phyloP scores from a whole-genome alignment of 176 grass and related monocot genomes.

The Bromus sterilis region DNA sequence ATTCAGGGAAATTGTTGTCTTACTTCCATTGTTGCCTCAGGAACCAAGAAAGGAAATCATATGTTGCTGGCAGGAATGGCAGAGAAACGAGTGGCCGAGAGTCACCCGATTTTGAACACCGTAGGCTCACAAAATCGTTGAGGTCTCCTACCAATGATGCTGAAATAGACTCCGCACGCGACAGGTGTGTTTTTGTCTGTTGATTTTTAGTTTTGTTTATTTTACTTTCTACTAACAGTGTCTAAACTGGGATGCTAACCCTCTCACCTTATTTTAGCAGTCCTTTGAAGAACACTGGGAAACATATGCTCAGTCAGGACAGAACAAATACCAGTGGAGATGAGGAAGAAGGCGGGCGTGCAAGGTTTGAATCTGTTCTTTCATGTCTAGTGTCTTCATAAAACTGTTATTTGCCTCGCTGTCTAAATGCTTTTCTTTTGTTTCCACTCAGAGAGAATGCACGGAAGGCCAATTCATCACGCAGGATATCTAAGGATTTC shows the following conservation, averaged over 20 bases:
- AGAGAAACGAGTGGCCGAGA: constrained; percentile 14
- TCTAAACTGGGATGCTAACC: not conserved
- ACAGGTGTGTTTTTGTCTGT: constrained; percentile 32
- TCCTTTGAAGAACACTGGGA: constrained; percentile 43
- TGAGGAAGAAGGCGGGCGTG: constrained; percentile 37
- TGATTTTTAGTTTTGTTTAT: not conserved
- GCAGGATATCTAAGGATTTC: constrained; percentile 53
- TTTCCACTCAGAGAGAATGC: constrained; percentile 32
- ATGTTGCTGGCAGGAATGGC: constrained; percentile 17
- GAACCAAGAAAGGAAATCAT: constrained; percentile 34
- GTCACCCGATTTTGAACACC: constrained; percentile 15
- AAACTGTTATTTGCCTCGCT: not conserved
- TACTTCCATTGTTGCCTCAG: constrained; percentile 24
- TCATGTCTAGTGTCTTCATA: not conserved
- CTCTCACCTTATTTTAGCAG: constrained; percentile 20
- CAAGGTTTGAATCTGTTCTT: constrained; percentile 45
- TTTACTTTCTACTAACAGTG: not conserved
- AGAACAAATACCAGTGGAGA: constrained; percentile 47
- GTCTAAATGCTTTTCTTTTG: not conserved
- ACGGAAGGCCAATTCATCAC: constrained; percentile 36
- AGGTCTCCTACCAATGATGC: constrained; percentile 27
- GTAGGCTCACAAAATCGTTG: constrained; percentile 9
- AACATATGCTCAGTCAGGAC: constrained; percentile 21
- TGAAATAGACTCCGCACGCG: not conserved
- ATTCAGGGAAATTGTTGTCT: constrained; percentile 11